Base-by-base conservation (phyloP, 2,329 filamentous ascomycete species). In the Aspergillus sp. region DNA sequence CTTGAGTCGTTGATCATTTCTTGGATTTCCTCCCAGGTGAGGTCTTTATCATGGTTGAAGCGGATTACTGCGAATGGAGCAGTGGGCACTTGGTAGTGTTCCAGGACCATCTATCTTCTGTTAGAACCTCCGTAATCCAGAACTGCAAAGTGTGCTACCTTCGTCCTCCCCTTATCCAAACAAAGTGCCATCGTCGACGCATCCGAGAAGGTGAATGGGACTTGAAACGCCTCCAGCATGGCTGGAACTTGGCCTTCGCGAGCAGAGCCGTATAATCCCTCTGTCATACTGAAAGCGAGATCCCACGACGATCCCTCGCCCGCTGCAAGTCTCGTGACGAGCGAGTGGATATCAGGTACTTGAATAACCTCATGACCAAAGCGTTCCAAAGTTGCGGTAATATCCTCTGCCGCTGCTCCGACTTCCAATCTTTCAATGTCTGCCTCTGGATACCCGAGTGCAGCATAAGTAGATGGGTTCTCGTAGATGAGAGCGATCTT, bases 211-310 rank as follows among this genome's bases (percentile, higher is more conserved):
- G 50, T 56, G 39, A 44, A 56, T 7, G 55, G 54, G 27, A 61
- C 50, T n/a, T 43, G 38, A 49, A 58, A 60, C 2, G 57, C 55
- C 36, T 60, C 57, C 26, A 59, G 40, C 4, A 61, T 39, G 11
- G 50, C 55, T 3, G 54, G 54, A 7, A 60, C 50, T 33, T 60
- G 56, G 3, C 50, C 46, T 38, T 60, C 52, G 39, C 53, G 49
- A 11, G 50, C 50, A 36, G 48, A 42, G 29, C 53, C 54, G 38
- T 55, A 30, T 11, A 60, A 19, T 0, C 57, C 57, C 35, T 58
- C 48, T 0, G 50, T 41, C 34, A 54, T 49, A 33, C 55, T 58
- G 33, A 61, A 56, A 5, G 54, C 57, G n/a, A 61, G 35, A 41
- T 60, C 57, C 57, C 53, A 62, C 7, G 40, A 19, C 27, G 40